phyloP scores from a whole-genome alignment of 805 yeast genomes.

The Alloascoidea hylecoeti region DNA sequence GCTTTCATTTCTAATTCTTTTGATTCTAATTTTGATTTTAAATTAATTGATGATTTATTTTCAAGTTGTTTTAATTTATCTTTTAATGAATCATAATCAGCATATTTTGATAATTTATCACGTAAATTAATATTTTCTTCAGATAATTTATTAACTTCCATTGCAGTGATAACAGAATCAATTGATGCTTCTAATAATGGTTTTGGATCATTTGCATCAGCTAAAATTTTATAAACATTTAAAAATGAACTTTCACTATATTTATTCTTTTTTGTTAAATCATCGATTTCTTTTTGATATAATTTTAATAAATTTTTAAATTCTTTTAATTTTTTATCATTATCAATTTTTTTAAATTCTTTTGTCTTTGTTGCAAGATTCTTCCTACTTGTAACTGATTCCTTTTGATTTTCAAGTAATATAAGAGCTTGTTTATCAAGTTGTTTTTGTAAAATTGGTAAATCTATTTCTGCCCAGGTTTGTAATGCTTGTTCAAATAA shows the following conservation, averaged over 20 bases:
- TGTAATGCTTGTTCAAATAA: slow-evolving; percentile 45
- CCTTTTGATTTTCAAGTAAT: slow-evolving; percentile 56
- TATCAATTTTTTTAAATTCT: slow-evolving; percentile 59
- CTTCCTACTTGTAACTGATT: slow-evolving; percentile 58
- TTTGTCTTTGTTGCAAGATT: slow-evolving; percentile 77
- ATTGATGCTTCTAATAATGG: slow-evolving; percentile 63
- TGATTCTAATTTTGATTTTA: slow-evolving; percentile 40
- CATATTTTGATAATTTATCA: slow-evolving; percentile 45
- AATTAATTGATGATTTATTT: slow-evolving; percentile 39
- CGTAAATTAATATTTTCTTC: slow-evolving; percentile 28
- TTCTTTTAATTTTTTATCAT: slow-evolving; percentile 50
- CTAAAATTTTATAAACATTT: slow-evolving; percentile 57
- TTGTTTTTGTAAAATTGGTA: slow-evolving; percentile 54
- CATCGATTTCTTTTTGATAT: slow-evolving; percentile 84
- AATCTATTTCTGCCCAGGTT: slow-evolving; percentile 62
- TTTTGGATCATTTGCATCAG: slow-evolving; percentile 89
- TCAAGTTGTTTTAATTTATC: slow-evolving; percentile 46
- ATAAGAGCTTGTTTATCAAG: slow-evolving; percentile 65
- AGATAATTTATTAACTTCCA: slow-evolving; percentile 36
- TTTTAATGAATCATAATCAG: slow-evolving; percentile 72
- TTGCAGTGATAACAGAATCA: slow-evolving; percentile 41
- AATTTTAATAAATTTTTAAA: slow-evolving; percentile 49
- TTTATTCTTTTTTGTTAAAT: slow-evolving; percentile 65
- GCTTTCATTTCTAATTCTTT: slow-evolving; percentile 65
- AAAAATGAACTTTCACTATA: slow-evolving; percentile 60